Percentiles rank a stretch among this genome's conserved stretches.
phyloP scores from a whole-genome alignment of 176 grass and related monocot species.

The Oryza glaberrima region DNA sequence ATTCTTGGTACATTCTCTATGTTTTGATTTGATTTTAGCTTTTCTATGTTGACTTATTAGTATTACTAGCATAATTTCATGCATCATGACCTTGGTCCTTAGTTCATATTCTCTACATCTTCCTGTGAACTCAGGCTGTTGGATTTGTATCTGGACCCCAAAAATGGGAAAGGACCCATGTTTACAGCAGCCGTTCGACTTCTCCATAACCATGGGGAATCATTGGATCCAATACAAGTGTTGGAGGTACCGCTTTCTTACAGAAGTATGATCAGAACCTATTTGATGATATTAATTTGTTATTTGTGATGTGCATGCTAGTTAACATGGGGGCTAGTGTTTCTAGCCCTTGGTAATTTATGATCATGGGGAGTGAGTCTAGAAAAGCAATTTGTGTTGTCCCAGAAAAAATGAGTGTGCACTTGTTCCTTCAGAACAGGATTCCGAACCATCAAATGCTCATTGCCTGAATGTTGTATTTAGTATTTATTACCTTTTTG shows the following conservation, averaged over 20 bases:
- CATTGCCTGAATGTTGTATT: neutral
- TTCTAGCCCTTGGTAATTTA: neutral
- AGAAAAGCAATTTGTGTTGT: neutral
- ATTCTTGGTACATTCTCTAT: conserved; percentile 80
- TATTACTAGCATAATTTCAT: neutral
- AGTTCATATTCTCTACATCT: conserved; percentile 35
- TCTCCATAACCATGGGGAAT: conserved; percentile 94
- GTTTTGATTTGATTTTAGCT: conserved; percentile 39
- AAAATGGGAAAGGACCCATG: conserved; percentile 96
- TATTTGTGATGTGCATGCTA: conserved; percentile 2
- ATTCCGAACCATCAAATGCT: neutral
- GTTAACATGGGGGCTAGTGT: neutral
- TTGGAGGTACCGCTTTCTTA: conserved; percentile 74
- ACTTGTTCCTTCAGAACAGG: neutral
- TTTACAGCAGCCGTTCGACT: conserved; percentile 93
- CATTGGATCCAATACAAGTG: conserved; percentile 94
- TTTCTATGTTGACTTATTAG: conserved; percentile 11
- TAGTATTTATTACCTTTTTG: neutral
- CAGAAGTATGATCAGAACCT: neutral
- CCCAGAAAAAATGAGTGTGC: neutral
- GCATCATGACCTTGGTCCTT: neutral
- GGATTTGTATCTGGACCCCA: conserved; percentile 95
- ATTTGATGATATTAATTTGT: neutral
- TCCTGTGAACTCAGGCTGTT: conserved; percentile 61
- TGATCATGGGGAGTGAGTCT: neutral